Base-by-base conservation (phyloP, 257 asterid species). In the Haberlea rhodopensis region DNA sequence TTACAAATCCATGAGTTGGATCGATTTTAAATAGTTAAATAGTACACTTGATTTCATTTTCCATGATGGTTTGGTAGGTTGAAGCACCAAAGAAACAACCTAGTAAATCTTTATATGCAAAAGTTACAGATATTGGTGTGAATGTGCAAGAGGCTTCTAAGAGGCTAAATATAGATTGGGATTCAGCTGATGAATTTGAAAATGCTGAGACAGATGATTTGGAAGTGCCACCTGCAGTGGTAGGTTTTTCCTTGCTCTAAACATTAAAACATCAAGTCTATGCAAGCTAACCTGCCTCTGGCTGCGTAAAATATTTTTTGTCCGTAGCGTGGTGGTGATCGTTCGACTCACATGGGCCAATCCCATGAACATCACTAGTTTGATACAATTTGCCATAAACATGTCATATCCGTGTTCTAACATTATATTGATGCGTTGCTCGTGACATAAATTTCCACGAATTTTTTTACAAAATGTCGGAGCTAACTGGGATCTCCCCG, bases 141-240 rank as follows among this genome's bases (percentile, higher is more conserved):
- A 80, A 92, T 76, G 90, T 86, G 11, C 68, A 72, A 72, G 96
- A 77, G 79, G 99, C 97, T 63, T 96, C 96, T 63, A 87, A 81
- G 79, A 79, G 95, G 81, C 88, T 89, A 56, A 92, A 84, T 53
- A 59, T 92, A 54, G 99, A 89, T 68, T 92, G 99, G 97, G 97
- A 92, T 81, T 75, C 88, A 54, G 97, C 96, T 60, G 96, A 96
- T 29, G 95, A 92, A 76, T 80, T 92, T 66, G 95, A 81, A 56
- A 95, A 83, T 46, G 84, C 66, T 56, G 85, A 63, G 46, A 62
- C 74, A 27, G 90, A 87, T 70, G 91, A 89, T 8, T 46, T 67
- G 28, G 95, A 92, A 16, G 91, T 89, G 69, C 96, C 96, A 67
- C 64, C 96, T 51, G 94, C 84, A 58, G 71, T 87, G 89, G 98